These are phyloP conservation scores for Candida smagusa DNA, from an alignment of 1,139 yeast species.

Conservation along the genomic window DNA sequence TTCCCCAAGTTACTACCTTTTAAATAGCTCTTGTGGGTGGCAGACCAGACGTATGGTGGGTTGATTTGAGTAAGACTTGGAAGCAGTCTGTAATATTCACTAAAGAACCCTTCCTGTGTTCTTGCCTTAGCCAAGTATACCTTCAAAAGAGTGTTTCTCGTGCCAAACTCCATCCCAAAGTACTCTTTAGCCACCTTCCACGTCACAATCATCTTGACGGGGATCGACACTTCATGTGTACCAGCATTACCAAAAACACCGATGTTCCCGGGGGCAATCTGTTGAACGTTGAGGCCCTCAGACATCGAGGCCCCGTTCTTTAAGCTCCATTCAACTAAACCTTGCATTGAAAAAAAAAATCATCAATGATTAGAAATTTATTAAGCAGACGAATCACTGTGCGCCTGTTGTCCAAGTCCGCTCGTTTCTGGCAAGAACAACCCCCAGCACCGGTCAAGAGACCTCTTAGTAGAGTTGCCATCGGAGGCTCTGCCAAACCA, in stretches of 20 bases:
- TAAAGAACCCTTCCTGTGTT: constrained; percentile 17
- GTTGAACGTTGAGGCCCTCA: constrained; percentile 19
- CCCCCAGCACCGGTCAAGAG: constrained; percentile 15
- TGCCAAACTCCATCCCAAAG: constrained; percentile 21
- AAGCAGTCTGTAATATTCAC: constrained; percentile 56
- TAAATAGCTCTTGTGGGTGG: constrained; percentile 47
- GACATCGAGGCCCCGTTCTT: constrained; percentile 45
- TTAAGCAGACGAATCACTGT: background rate
- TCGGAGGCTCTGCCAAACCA: constrained; percentile 33
- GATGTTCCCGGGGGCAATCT: constrained; percentile 27
- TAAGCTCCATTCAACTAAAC: constrained; percentile 48
- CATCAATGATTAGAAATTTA: background rate
- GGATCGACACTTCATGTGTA: constrained; percentile 29
- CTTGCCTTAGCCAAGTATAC: constrained; percentile 43
- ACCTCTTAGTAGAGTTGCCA: constrained; percentile 50
- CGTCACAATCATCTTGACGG: constrained; percentile 38
- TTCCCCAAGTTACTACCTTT: constrained; percentile 62
- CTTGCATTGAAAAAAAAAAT: constrained; percentile 1
- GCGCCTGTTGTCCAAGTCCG: background rate
- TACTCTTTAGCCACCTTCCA: constrained; percentile 39
- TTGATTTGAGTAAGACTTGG: constrained; percentile 50
- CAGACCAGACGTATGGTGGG: constrained; percentile 65
- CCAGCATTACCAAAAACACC: constrained; percentile 29
- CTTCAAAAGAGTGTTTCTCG: constrained; percentile 42
- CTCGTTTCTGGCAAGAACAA: constrained; percentile 1